These are phyloP conservation scores for Candida anglica DNA, from an alignment of 805 yeast genomes.

Conservation along the genomic window DNA sequence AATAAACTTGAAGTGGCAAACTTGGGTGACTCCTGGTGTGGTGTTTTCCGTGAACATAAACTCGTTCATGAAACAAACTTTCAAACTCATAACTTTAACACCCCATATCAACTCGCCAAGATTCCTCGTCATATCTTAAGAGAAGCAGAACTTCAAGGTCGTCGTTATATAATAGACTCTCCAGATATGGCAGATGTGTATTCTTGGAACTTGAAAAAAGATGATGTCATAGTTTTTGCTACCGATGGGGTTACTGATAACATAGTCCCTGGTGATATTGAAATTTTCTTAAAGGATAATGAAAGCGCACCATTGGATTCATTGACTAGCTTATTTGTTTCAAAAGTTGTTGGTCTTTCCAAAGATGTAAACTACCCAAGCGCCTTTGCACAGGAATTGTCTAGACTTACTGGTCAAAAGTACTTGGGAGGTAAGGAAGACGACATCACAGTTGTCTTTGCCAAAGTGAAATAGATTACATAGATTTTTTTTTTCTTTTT, in stretches of 20 bases:
- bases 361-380: constrained; percentile 72
- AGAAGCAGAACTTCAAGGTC: constrained; percentile 51
- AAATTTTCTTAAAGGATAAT: constrained; percentile 57
- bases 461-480: constrained; percentile 53
- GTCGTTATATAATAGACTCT: constrained; percentile 63
- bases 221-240: constrained; percentile 79
- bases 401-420: constrained; percentile 59
- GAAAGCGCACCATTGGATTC: constrained; percentile 29
- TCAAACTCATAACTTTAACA: constrained; percentile 85
- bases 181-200: constrained; percentile 70
- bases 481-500: background rate
- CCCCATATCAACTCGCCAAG: constrained; percentile 87
- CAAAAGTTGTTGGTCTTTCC: constrained; percentile 64
- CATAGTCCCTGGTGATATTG: constrained; percentile 68
- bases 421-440: constrained; percentile 94
- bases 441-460: constrained; percentile 81
- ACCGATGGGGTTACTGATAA: constrained; percentile 95
- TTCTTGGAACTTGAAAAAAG: constrained; percentile 57
- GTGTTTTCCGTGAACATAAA: constrained; percentile 66
- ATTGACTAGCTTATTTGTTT: constrained; percentile 56
- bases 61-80: constrained; percentile 64
- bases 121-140: constrained; percentile 62
- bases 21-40: constrained; percentile 94
- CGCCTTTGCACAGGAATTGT: constrained; percentile 79
- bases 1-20: constrained; percentile 67